phyloP scores from a whole-genome alignment of 2,329 filamentous ascomycete species.

The Grosmannia serpens region DNA sequence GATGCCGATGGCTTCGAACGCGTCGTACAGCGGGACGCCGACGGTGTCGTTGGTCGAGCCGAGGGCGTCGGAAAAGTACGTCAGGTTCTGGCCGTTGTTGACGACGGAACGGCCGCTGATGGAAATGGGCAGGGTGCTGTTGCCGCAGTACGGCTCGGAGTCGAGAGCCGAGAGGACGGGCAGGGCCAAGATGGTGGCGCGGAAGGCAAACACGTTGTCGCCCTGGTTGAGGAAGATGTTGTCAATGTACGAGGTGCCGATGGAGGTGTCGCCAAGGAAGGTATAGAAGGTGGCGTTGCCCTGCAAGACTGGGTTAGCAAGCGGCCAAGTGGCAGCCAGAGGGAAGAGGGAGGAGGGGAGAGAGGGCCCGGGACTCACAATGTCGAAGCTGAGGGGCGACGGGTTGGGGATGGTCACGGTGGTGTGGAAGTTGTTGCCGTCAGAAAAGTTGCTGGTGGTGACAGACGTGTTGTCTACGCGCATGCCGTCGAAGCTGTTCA shows the following conservation, averaged over 20 bases:
- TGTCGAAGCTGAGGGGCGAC: constrained; percentile 50
- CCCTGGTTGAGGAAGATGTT: constrained; percentile 49
- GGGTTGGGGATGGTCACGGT: constrained; percentile 51
- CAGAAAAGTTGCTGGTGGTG: constrained; percentile 23
- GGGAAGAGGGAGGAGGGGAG: neutral
- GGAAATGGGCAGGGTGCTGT: constrained; percentile 41
- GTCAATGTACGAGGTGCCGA: constrained; percentile 47
- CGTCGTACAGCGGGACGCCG: constrained; percentile 36
- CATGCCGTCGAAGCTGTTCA: constrained; percentile 45
- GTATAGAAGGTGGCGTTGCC: constrained; percentile 54
- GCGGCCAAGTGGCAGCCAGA: neutral
- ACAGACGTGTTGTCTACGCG: constrained; percentile 39
- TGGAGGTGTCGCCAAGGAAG: constrained; percentile 34
- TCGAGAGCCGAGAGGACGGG: constrained; percentile 33
- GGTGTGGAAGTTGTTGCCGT: constrained; percentile 50
- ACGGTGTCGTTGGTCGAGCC: constrained; percentile 37
- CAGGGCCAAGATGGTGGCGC: constrained; percentile 39
- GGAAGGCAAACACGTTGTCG: constrained; percentile 42
- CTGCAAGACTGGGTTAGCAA: constrained; percentile 18
- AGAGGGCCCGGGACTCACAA: constrained; percentile 33
- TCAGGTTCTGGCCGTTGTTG: constrained; percentile 38
- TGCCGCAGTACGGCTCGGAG: constrained; percentile 37
- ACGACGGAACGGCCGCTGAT: constrained; percentile 41
- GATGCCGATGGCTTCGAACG: constrained; percentile 24
- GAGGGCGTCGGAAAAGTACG: constrained; percentile 46